Evolutionary conservation across 2,329 filamentous ascomycete genomes (phyloP), one percentile per base, ranked within the genome.

Genomic region (Chalara sp.): DNA sequence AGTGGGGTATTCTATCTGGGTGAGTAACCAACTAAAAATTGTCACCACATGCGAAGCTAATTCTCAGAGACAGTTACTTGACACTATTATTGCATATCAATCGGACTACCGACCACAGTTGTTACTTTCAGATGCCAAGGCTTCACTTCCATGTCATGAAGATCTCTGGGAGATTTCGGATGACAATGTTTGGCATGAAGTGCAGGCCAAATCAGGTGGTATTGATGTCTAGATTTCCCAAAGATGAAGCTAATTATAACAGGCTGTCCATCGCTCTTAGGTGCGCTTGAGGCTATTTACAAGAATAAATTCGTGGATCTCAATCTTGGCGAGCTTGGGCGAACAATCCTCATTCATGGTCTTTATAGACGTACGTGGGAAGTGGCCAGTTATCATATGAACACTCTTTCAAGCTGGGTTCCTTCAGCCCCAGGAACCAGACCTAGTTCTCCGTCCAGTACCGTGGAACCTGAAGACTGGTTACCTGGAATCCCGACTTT

Each of bases 361-460:
- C 65, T 78, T 7, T 76, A 73, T 50, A 70, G 69, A 31, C 66
- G 72, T 35, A 71, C 71, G 47, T 74, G 72, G 69, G 71, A 76
- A 48, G 69, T 77, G 1, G 67, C 69, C 6, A 62, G 67, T n/a
- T 72, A 73, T 48, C 70, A 71, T 46, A 66, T 64, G 39, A 66
- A 72, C 28, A 72, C 70, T 1, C 65, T 78, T 1, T 71, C 70
- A 5, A 70, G 68, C 50, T 73, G 70, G 70, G 67, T 65, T 21
- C 70, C 70, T n/a, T 71, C 68, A 28, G 70, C 65, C 21, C 21
- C 21, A 21, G 21, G 21, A 2, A 21, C 21, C 21, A 21, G 35
- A 39, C 8, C 8, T 10, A 39, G 8, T 39, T 10, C 8, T 39
- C 35, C 35, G 3, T 11, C 46, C 31, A 10, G 44, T 42, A 10